Percentiles rank a stretch among this genome's conserved stretches.
phyloP scores from a whole-genome alignment of 306 rosid genomes.

The Dalbergia cultrata region DNA sequence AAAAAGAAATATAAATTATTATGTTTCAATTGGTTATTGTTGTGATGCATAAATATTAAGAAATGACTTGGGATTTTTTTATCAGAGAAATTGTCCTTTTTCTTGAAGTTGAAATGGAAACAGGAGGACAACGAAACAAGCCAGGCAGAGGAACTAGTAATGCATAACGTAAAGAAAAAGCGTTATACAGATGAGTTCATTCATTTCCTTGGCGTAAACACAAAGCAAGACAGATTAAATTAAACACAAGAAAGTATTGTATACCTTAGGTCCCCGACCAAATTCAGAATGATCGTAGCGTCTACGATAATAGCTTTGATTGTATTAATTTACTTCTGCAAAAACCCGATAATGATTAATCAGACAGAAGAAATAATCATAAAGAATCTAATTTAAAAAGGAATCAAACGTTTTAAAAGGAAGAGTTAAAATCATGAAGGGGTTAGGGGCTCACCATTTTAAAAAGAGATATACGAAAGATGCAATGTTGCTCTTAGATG shows the following conservation, averaged over 20 bases:
- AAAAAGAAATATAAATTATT: not conserved
- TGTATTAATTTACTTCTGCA: constrained; percentile 23
- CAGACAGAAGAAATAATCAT: not conserved
- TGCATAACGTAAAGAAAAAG: not conserved
- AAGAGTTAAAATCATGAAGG: constrained; percentile 2
- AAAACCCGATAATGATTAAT: not conserved
- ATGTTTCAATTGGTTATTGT: not conserved
- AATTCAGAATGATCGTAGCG: constrained; percentile 15
- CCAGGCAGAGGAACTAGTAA: not conserved
- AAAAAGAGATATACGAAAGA: constrained; percentile 6
- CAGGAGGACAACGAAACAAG: not conserved
- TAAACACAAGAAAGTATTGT: not conserved
- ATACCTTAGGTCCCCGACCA: constrained; percentile 53
- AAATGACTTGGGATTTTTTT: not conserved
- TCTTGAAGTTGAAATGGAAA: not conserved
- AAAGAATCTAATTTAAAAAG: not conserved
- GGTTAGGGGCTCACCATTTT: constrained; percentile 37
- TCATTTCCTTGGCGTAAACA: not conserved
- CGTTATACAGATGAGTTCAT: not conserved
- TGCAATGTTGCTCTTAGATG: not conserved
- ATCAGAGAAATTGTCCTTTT: constrained; percentile 1
- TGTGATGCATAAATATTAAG: not conserved
- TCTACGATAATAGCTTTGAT: not conserved
- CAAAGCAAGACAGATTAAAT: not conserved
- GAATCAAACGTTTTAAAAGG: constrained; percentile 8